phyloP scores from a whole-genome alignment of 306 rosid genomes.

The Pachyrhizus erosus region DNA sequence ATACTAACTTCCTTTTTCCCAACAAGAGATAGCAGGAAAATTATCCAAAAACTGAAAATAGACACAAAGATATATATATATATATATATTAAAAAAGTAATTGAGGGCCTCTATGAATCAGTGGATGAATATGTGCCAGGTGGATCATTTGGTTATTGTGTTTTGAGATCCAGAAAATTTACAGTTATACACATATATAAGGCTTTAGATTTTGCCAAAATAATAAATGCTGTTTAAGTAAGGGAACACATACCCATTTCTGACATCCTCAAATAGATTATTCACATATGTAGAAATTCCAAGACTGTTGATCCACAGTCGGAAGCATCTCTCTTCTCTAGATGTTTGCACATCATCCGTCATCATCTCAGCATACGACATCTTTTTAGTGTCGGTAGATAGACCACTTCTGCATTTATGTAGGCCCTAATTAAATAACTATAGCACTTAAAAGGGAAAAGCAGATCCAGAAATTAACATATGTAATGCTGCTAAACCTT shows the following conservation, averaged over 20 bases:
- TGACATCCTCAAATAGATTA: conserved; percentile 93
- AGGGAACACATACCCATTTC: conserved; percentile 74
- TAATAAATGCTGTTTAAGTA: conserved; percentile 18
- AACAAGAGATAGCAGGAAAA: not conserved
- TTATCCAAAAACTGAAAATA: not conserved
- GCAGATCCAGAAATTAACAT: not conserved
- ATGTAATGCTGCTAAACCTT: conserved; percentile 5
- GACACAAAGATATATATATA: not conserved
- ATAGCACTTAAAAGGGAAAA: not conserved
- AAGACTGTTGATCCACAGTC: conserved; percentile 95
- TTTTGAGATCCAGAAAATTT: not conserved
- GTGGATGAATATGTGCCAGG: conserved; percentile 6
- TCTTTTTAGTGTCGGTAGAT: conserved; percentile 75
- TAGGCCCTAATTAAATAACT: conserved; percentile 38
- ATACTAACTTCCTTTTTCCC: not conserved
- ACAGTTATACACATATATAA: not conserved
- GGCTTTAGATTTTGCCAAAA: conserved; percentile 22
- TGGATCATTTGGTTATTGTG: not conserved
- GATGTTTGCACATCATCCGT: conserved; percentile 87
- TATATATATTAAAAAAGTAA: not conserved
- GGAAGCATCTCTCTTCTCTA: conserved; percentile 96
- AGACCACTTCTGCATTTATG: conserved; percentile 80
- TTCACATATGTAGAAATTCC: conserved; percentile 74
- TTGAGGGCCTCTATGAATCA: not conserved
- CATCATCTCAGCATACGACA: conserved; percentile 95